phyloP scores from a whole-genome alignment of 345 rosid species.

The Citrus medica region DNA sequence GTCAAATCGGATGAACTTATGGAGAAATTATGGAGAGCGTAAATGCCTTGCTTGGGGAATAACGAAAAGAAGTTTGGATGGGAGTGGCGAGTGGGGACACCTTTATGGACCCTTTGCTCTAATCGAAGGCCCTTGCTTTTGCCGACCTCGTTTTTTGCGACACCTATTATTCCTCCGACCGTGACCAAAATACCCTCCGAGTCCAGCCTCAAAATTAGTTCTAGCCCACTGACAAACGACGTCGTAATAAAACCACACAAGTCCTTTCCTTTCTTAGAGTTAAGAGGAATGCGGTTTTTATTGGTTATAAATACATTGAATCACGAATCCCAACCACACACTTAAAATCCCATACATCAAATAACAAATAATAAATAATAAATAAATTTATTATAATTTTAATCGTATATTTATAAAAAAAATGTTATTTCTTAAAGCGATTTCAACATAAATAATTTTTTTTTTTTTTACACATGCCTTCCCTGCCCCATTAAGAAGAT shows the following conservation, averaged over 20 bases:
- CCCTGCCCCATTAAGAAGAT: too few species aligned
- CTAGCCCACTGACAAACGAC: neutral
- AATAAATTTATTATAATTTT: too few species aligned
- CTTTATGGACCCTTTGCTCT: conserved; percentile 9
- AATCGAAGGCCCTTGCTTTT: conserved; percentile 26
- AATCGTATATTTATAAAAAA: too few species aligned
- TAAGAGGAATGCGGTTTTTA: neutral
- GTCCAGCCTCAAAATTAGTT: neutral
- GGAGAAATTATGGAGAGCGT: conserved; percentile 12
- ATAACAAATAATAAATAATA: too few species aligned
- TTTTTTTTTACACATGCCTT: neutral
- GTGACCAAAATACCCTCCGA: neutral
- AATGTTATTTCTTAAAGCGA: too few species aligned
- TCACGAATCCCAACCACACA: too few species aligned
- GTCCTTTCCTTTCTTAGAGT: neutral
- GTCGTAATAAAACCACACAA: neutral
- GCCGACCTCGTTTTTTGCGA: conserved; percentile 20
- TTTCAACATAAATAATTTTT: too few species aligned
- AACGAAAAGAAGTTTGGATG: conserved; percentile 10
- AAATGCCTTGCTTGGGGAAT: conserved; percentile 11
- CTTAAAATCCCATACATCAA: fast-evolving
- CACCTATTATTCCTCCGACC: neutral
- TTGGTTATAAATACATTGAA: too few species aligned
- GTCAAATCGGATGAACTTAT: neutral
- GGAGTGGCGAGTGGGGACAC: conserved; percentile 4